Base-by-base conservation (phyloP, 805 yeast species). In the Candida verbasci region DNA sequence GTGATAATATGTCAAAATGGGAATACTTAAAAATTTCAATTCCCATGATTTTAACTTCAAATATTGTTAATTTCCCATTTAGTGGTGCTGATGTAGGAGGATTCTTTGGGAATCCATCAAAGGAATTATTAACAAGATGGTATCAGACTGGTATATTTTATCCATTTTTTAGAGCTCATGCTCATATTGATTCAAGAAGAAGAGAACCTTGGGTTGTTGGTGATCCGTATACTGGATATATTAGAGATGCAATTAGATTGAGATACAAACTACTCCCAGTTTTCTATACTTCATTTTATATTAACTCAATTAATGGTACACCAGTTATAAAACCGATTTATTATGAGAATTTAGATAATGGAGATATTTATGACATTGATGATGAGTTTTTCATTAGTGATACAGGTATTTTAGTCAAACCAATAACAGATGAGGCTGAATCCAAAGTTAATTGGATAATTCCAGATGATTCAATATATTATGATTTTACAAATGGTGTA, bases 51-150 rank as follows among this genome's bases (percentile, higher is more conserved):
- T 66, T 93, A 41, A 85, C 94, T 3, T 73, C 81, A 45, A 87
- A 88, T 31, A 65, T 86, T 20, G 86, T 78, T 1, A 95, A 95
- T 7, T 81, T 79, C 79, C 96, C 96, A 21, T 91, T 89, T 62
- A 74, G 84, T 6, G 99, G 99, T 7, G 91, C 96, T 7, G 99
- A 93, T 63, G 91, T 93, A 31, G 97, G 96, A 23, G 98, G 99
- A 0, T 93, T 93, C 54, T 89, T 88, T 53, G 95, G 95, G 3
- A 74, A 93, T 55, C 97, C 98, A 0, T 65, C 79, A 0, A 70
- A 75, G 24, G 97, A 93, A 52, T 62, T 93, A 42, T 66, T 86
- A 40, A 74, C 85, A 0, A 73, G 99, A 51, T 93, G 98, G 98
- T 91, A 89, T 55, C 98, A 93, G 58, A 72, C 95, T 2, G 98